Evolutionary conservation across 129 eudicot genomes (phyloP), one percentile per base, ranked within the genome.

Genomic region (Deinandra increscens): DNA sequence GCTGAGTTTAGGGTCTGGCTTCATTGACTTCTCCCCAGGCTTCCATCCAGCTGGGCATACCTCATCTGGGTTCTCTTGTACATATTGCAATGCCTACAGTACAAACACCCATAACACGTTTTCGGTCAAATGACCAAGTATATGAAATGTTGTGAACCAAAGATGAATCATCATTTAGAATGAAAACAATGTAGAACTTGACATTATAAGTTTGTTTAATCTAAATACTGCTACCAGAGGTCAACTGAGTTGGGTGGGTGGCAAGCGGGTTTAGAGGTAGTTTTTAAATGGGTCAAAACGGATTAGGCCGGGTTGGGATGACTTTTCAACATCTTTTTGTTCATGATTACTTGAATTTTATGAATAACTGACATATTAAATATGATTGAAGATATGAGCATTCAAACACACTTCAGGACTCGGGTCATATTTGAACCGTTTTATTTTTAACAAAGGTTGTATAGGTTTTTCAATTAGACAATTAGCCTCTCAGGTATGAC

Each of bases 21-120:
- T 88, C 98, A 92, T 92, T 39, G 96, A 79, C 79, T 86, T 92
- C 77, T 92, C 98, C 77, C 98, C 98, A 20, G 98, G 98, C 86
- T 92, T 92, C 98, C 98, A 92, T 56, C 96, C 98, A 77, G 98
- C 98, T 43, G 98, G 98, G 82, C 98, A 92, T 39, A 92, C 98
- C 61, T 92, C 98, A 71, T 92, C 98, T 0, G 98, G 98, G 74
- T 92, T 92, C 64, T 92, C 98, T 79, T 92, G 98, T 69, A 92
- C 98, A 55, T 60, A 92, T 80, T 92, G 98, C 90, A 92, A 78
- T 42, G 98, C 98, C 98, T 92, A 81, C 68, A 77, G 39, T 23
- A 38, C 71, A 73, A 70, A 43, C 34, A 59, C n/a, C 59, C 51
- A 36, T 36, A 36, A 36, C 39, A 36, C 6, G 39, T 36, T 36